Conservation (phyloP, 192 early-diverging fungal species). For the Entomortierella beljakovae region DNA sequence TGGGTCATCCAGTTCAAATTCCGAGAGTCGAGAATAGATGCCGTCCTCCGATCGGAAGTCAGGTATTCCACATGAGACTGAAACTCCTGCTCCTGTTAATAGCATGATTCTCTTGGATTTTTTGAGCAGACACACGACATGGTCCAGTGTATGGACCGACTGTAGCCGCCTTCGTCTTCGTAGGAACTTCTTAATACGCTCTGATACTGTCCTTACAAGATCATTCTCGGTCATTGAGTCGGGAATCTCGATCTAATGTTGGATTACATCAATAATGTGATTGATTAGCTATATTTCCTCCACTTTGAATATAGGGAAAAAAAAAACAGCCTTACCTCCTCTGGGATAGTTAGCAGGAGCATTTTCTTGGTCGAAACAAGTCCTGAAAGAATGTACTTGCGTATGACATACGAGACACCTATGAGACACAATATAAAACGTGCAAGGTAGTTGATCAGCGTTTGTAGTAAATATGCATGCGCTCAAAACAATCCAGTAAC, state of each 20-base stretch:
- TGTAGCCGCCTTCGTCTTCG: conserved; percentile 66
- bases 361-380: conserved; percentile 31
- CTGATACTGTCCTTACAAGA: conserved; percentile 67
- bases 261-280: no score
- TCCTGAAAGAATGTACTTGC: conserved; percentile 32
- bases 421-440: not conserved
- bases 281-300: no score
- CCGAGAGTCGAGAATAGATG: conserved; percentile 89
- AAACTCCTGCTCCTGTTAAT: conserved; percentile 91
- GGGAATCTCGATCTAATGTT: conserved; percentile 54
- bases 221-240: conserved; percentile 66
- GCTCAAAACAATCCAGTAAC: not conserved
- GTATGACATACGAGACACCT: conserved; percentile 31
- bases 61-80: conserved; percentile 96
- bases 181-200: conserved; percentile 67
- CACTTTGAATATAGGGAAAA: no score
- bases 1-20: conserved; percentile 93
- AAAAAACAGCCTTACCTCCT: conserved; percentile 4
- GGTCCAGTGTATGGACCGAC: conserved; percentile 69
- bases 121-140: conserved; percentile 71
- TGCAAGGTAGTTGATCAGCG: not conserved
- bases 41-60: conserved; percentile 96
- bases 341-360: conserved; percentile 25
- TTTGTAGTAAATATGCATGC: not conserved
- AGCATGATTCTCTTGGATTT: conserved; percentile 84